Evolutionary conservation across 2,329 filamentous ascomycete genomes (phyloP).

Genomic region (Diplodia intermedia): DNA sequence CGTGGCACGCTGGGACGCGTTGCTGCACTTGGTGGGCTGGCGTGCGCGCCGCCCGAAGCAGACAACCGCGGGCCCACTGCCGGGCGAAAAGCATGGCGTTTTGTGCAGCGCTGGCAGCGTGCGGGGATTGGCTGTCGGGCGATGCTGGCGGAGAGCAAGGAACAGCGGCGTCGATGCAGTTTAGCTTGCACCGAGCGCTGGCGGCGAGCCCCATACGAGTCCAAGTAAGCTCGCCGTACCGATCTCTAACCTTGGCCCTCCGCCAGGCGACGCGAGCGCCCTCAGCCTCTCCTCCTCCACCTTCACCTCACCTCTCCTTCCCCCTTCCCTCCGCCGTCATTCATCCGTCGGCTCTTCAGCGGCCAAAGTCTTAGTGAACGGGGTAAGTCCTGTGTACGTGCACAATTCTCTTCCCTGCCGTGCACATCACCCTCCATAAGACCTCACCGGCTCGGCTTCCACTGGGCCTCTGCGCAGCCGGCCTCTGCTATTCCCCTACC

Average conservation of each 20-base stretch:
- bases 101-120: slow-evolving; percentile 29
- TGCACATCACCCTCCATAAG: slow-evolving; percentile 33
- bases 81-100: slow-evolving; percentile 32
- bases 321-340: slow-evolving; percentile 35
- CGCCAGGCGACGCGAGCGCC: slow-evolving; percentile 34
- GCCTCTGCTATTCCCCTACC: slow-evolving; percentile 24
- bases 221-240: slow-evolving; percentile 33
- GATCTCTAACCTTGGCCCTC: slow-evolving; percentile 30
- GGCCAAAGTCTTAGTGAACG: slow-evolving; percentile 33
- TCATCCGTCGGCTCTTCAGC: slow-evolving; percentile 34
- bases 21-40: slow-evolving; percentile 15
- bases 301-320: slow-evolving; percentile 35
- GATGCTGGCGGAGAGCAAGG: slow-evolving; percentile 34
- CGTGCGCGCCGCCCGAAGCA: slow-evolving; percentile 25
- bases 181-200: slow-evolving; percentile 31
- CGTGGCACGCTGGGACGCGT: slow-evolving; percentile 29
- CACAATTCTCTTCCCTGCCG: slow-evolving; percentile 32
- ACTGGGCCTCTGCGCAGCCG: slow-evolving; percentile 27
- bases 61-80: slow-evolving; percentile 18
- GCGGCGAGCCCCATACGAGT: slow-evolving; percentile 35
- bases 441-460: slow-evolving; percentile 23
- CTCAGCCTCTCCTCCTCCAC: slow-evolving; percentile 40
- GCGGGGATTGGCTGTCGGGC: slow-evolving; percentile 34
- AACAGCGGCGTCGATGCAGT: slow-evolving; percentile 31
- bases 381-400: slow-evolving; percentile 28